Evolutionary conservation across 2,329 filamentous ascomycete genomes (phyloP).

Genomic region (Thermochaetoides dissita): DNA sequence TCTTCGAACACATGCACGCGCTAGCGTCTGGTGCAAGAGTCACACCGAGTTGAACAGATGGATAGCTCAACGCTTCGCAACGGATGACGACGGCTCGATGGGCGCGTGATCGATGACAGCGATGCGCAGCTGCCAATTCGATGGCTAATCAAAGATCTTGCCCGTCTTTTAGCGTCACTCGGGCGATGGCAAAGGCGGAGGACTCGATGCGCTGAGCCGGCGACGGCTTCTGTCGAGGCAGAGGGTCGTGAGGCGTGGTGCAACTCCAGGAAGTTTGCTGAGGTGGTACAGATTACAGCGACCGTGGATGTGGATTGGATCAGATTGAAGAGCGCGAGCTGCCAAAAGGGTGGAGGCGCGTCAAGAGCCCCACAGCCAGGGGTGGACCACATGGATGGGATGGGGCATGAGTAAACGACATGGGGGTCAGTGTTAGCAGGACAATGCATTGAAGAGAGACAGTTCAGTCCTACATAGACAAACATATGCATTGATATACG

Average conservation of each 20-base stretch:
- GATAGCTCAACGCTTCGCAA: background rate
- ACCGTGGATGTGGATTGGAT: too few species aligned
- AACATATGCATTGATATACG: too few species aligned
- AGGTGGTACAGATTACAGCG: slow-evolving; percentile 5
- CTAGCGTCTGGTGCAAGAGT: background rate
- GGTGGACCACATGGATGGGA: slow-evolving; percentile 1
- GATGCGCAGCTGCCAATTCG: slow-evolving; percentile 2
- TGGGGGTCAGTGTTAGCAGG: slow-evolving; percentile 2
- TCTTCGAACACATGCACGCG: slow-evolving; percentile 6
- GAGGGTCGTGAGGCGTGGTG: slow-evolving; percentile 2
- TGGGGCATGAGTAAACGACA: background rate
- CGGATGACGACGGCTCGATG: background rate
- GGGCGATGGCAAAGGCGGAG: background rate
- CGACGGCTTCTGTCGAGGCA: slow-evolving; percentile 1
- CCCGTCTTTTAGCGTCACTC: background rate
- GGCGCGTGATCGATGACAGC: slow-evolving; percentile 1
- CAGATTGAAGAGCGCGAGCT: background rate
- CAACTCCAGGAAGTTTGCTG: slow-evolving; percentile 8
- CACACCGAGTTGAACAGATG: too few species aligned
- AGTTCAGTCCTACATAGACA: background rate
- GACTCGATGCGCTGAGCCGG: slow-evolving; percentile 1
- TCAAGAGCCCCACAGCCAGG: slow-evolving; percentile 6
- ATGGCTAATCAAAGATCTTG: too few species aligned
- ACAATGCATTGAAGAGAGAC: background rate
- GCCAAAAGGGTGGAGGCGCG: slow-evolving; percentile 3